A percentile compares a stretch with the other conserved stretches of the same genome.
These are phyloP conservation scores for Saccharomyces hybrid DNA, from an alignment of 1,139 yeast genomes.

Conservation along the genomic window DNA sequence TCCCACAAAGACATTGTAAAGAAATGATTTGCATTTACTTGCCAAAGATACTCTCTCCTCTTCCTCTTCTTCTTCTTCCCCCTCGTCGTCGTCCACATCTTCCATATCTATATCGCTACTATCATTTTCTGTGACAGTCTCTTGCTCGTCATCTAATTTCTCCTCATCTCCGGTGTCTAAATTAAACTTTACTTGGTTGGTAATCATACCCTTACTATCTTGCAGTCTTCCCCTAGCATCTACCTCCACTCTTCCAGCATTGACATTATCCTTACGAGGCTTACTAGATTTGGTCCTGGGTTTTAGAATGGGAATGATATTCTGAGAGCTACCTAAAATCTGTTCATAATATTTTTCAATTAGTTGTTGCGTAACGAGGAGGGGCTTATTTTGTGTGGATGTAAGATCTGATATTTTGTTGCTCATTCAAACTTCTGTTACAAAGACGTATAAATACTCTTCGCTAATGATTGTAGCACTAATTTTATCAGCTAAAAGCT, in stretches of 20 bases:
- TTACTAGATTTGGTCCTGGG: neutral
- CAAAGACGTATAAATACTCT: neutral
- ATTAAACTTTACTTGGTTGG: neutral
- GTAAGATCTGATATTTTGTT: neutral
- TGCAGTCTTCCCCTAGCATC: neutral
- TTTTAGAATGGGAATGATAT: neutral
- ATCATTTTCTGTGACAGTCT: neutral
- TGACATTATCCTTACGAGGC: neutral
- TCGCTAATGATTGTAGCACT: neutral
- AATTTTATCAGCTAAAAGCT: neutral
- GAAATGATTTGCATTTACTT: constrained; percentile 8
- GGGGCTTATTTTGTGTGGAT: neutral
- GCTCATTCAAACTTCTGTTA: neutral
- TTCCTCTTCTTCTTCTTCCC: neutral
- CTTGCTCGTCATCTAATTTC: neutral
- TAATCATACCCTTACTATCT: neutral
- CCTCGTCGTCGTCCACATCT: neutral
- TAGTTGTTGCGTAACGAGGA: constrained; percentile 15
- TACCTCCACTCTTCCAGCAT: neutral
- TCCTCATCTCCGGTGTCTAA: neutral
- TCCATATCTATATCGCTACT: neutral
- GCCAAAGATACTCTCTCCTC: neutral
- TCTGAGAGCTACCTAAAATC: constrained; percentile 4
- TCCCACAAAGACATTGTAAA: constrained; percentile 13
- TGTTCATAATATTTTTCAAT: constrained; percentile 16